phyloP scores from a whole-genome alignment of 495 filamentous ascomycete genomes.

The Corynascus novoguineensis region DNA sequence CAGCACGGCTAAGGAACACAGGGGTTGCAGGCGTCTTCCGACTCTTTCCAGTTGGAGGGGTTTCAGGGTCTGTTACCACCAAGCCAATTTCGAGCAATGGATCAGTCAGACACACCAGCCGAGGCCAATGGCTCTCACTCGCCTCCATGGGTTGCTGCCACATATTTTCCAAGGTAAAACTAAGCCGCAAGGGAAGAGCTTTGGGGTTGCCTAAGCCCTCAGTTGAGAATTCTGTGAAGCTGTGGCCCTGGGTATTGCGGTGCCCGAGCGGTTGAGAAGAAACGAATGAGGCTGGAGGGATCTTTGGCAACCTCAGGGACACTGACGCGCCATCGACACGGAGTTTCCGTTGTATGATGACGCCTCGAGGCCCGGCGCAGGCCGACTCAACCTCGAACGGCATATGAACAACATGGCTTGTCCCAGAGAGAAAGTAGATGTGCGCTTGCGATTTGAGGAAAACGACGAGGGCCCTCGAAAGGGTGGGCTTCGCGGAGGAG shows the following conservation, averaged over 20 bases:
- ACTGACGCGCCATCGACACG: conserved; percentile 37
- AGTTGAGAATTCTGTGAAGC: conserved; percentile 47
- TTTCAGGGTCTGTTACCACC: conserved; percentile 55
- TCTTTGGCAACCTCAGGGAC: conserved; percentile 47
- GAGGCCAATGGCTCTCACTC: conserved; percentile 59
- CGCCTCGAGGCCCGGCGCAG: conserved; percentile 71
- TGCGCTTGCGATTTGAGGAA: conserved; percentile 91
- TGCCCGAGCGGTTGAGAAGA: conserved; percentile 54
- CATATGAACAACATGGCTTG: conserved; percentile 84
- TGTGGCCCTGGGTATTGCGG: conserved; percentile 34
- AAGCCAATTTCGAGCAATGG: conserved; percentile 82
- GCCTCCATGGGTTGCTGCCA: conserved; percentile 44
- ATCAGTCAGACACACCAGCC: conserved; percentile 79
- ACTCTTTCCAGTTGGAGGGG: conserved; percentile 18
- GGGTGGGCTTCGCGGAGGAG: conserved; percentile 17
- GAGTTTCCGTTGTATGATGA: conserved; percentile 76
- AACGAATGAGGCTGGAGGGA: conserved; percentile 78
- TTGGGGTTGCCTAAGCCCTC: conserved; percentile 48
- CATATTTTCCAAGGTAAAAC: conserved; percentile 42
- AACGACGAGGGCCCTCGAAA: conserved; percentile 74
- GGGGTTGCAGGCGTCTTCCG: conserved; percentile 18
- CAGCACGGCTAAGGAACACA: conserved; percentile 55
- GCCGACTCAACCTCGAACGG: conserved; percentile 90
- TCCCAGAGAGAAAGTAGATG: conserved; percentile 82
- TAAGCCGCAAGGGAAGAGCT: conserved; percentile 41